Conservation (phyloP, 306 rosid species). For the Sindora glabra region DNA sequence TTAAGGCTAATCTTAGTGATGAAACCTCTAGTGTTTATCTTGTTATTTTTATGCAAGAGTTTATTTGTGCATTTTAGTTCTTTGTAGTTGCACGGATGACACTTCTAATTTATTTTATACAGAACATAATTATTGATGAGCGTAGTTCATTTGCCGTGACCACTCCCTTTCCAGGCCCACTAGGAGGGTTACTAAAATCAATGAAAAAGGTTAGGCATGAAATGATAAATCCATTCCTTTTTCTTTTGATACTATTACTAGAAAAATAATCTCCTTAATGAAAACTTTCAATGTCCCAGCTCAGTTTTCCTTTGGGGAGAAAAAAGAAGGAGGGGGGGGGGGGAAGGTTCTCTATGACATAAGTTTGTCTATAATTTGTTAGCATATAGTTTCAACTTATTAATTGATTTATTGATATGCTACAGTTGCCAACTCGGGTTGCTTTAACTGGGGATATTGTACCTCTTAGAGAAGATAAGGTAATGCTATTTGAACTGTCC, state of each 20-base stretch:
- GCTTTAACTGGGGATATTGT: conserved; percentile 80
- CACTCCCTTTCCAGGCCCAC: conserved; percentile 69
- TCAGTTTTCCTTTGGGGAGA: not conserved
- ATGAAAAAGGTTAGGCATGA: conserved; percentile 51
- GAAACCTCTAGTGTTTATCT: not conserved
- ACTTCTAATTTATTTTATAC: conserved; percentile 7
- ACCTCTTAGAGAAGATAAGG: conserved; percentile 68
- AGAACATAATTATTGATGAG: conserved; percentile 84
- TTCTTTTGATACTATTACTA: conserved; percentile 8
- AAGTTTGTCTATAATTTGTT: no score
- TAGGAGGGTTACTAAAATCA: conserved; percentile 49
- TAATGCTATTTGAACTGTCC: conserved; percentile 17
- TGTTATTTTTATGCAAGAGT: not conserved
- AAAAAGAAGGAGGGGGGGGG: no score
- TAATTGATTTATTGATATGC: conserved; percentile 26
- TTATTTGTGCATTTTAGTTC: not conserved
- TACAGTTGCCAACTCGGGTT: conserved; percentile 75
- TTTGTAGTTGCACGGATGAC: not conserved
- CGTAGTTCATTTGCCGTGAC: conserved; percentile 87
- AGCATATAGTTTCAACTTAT: conserved; percentile 6
- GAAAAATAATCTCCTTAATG: not conserved
- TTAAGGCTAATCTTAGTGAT: not conserved
- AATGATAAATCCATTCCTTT: not conserved
- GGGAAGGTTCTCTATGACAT: no score
- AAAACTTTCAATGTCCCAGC: not conserved